Conservation (phyloP, 176 grass and related monocot species). For the Zoysia pacifica region DNA sequence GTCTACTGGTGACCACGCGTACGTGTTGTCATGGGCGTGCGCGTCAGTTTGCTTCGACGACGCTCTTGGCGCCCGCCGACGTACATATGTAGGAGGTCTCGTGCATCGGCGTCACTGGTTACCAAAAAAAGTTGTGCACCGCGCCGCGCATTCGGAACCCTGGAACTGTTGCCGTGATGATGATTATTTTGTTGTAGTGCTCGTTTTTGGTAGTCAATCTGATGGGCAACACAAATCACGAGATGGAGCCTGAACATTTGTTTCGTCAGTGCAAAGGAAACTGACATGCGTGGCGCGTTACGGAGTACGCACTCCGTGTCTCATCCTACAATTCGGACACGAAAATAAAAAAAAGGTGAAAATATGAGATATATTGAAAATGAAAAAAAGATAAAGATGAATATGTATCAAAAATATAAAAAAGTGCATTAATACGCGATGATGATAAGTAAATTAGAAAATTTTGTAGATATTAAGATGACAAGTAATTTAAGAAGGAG, state of each 20-base stretch:
- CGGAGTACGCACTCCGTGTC: too few relatives aligned
- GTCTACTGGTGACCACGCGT: conserved; percentile 30
- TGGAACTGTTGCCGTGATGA: not conserved
- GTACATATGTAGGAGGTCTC: not conserved
- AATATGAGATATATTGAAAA: too few relatives aligned
- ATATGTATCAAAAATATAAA: too few relatives aligned
- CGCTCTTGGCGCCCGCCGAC: not conserved
- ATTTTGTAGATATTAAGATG: too few relatives aligned
- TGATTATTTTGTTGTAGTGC: not conserved
- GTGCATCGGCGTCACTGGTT: not conserved
- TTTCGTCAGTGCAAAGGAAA: not conserved
- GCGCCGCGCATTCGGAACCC: not conserved
- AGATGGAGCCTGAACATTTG: not conserved
- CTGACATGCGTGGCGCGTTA: too few relatives aligned
- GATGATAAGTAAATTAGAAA: too few relatives aligned
- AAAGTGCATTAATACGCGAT: too few relatives aligned
- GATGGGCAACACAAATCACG: not conserved
- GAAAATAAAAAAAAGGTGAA: too few relatives aligned
- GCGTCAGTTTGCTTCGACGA: not conserved
- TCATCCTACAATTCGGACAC: too few relatives aligned
- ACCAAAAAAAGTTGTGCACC: not conserved
- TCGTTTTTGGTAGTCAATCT: not conserved
- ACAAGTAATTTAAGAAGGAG: too few relatives aligned
- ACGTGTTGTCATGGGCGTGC: not conserved
- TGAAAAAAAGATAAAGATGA: too few relatives aligned